Evolutionary conservation across 768 basidiomycete species (phyloP).

Genomic region (Sarcomyxa edulis): DNA sequence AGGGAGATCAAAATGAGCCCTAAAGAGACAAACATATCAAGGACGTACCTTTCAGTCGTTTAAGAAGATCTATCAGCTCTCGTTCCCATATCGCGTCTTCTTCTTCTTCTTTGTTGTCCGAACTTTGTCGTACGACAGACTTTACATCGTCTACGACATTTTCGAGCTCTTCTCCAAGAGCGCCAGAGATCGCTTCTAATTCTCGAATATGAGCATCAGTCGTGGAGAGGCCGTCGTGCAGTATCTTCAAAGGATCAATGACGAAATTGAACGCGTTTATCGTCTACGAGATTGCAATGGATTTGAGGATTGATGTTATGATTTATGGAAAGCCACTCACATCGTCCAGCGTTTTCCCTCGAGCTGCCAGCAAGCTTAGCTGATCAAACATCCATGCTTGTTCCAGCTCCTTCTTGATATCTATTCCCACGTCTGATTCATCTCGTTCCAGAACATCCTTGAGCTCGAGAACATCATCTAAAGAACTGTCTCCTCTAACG

Average conservation of each 20-base stretch:
- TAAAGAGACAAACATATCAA: neutral
- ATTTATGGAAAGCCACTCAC: constrained; percentile 12
- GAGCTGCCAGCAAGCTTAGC: constrained; percentile 14
- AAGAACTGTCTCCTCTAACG: constrained; percentile 1
- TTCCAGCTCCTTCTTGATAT: constrained; percentile 21
- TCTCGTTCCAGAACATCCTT: constrained; percentile 3
- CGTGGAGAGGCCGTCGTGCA: constrained; percentile 16
- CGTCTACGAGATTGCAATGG: constrained; percentile 11
- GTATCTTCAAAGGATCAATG: constrained; percentile 15
- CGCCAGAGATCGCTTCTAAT: constrained; percentile 25
- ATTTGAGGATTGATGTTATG: neutral
- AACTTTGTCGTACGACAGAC: neutral
- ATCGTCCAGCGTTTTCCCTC: constrained; percentile 17
- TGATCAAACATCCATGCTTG: constrained; percentile 28
- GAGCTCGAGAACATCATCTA: neutral
- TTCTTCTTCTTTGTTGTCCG: neutral
- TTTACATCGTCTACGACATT: constrained; percentile 14
- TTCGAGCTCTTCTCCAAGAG: constrained; percentile 28
- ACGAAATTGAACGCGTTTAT: constrained; percentile 14
- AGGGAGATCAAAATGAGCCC: neutral
- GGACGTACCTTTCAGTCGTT: constrained; percentile 11
- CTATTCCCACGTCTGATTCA: constrained; percentile 3
- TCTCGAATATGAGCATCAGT: constrained; percentile 15
- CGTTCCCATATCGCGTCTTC: constrained; percentile 12
- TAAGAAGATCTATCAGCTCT: constrained; percentile 13